Evolutionary conservation across 1,284 basidiomycete genomes (phyloP).

Genomic region (Heterobasidion irregulare): DNA sequence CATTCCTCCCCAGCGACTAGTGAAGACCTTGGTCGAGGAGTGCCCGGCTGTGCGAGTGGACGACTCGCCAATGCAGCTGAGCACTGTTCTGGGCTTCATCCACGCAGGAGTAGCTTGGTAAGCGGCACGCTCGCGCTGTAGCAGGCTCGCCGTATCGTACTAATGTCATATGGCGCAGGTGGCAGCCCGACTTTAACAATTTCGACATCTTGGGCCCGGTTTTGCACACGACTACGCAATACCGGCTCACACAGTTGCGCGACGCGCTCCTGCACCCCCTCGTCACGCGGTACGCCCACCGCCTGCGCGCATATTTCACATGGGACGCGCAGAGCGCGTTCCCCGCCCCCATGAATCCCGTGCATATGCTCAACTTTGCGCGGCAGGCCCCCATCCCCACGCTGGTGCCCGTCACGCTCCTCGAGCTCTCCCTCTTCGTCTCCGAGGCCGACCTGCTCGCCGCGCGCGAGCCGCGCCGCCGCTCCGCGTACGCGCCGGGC

Average conservation of each 20-base stretch:
- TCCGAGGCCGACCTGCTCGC: not conserved
- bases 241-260: no score
- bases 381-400: not conserved
- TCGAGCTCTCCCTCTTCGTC: not conserved
- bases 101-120: not conserved
- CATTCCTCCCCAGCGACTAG: not conserved
- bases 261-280: not conserved
- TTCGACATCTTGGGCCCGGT: no score
- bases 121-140: not conserved
- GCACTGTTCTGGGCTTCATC: not conserved
- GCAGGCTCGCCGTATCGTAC: no score
- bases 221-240: no score
- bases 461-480: not conserved
- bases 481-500: not conserved
- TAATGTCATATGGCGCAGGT: no score
- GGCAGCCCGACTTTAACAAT: no score
- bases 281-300: not conserved
- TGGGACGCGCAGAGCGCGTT: not conserved
- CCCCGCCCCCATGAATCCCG: not conserved
- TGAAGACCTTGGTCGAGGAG: not conserved
- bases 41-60: not conserved
- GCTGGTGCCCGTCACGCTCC: not conserved
- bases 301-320: not conserved
- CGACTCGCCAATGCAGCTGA: not conserved
- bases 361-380: not conserved